Base-by-base conservation (phyloP, 352 stramenopile genomes). In the Globisporangium acanthophoron region DNA sequence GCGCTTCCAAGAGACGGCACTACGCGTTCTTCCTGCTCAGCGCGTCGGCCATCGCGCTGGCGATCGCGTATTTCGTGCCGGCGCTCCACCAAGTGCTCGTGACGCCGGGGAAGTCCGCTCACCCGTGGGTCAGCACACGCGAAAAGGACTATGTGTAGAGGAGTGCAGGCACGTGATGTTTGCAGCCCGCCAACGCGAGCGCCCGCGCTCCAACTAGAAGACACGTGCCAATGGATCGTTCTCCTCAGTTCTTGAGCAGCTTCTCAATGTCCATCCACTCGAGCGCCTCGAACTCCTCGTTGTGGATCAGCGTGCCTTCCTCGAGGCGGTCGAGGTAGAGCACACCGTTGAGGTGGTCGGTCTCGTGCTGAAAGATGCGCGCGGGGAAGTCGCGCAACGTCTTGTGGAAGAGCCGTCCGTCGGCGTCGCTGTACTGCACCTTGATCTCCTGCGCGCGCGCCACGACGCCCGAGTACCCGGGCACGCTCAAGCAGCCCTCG, bases 401-500 rank as follows among this genome's bases (percentile, higher is more conserved):
- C 59, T 88, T 67, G 43, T 87, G 64, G 24, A 79, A 62, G 43
- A 67, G 56, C 31, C 77, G 64, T 15, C 85, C 85, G 41, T 88
- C 52, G 18, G 52, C 47, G 50, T 90, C 73, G 41, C 72, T 66
- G 56, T 78, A 94, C 62, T 81, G 65, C 50, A 94, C 85, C 20
- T 74, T 64, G 58, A 94, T 87, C 54, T 88, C 67, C 13, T 74
- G 54, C 3, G 80, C 64, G 6, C 85, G 82, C 52, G 69, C 61
- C 16, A 94, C 77, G 35, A 94, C 78, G 51, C 77, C 85, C 47
- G 87, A 77, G 63, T 94, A 94, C 16, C 81, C 82, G 16, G 85
- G 85, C 27, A 94, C 75, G 63, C 85, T 94, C 59, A 94, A 58
- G 37, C 85, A 94, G 33, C 85, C 85, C 73, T 94, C 85, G 71